Evolutionary conservation across 805 yeast genomes (phyloP).

Genomic region (Wickerhamiella lipophila): DNA sequence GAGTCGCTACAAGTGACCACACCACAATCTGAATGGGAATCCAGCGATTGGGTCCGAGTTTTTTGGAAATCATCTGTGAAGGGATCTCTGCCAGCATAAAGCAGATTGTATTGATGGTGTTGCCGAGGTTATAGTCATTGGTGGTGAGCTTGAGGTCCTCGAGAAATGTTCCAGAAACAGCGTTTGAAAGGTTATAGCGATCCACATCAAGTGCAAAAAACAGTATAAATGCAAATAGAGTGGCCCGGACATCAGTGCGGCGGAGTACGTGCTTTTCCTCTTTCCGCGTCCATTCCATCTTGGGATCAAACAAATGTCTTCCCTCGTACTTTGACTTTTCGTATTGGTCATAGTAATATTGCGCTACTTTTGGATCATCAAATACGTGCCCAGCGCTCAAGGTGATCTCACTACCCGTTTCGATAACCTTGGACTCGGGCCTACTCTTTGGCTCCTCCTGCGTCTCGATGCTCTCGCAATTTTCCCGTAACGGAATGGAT

Average conservation of each 20-base stretch:
- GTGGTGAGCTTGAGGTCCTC: conserved; percentile 15
- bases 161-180: conserved; percentile 23
- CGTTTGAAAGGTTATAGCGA: conserved; percentile 41
- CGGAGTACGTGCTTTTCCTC: conserved; percentile 31
- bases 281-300: conserved; percentile 18
- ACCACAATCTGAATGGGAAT: conserved; percentile 44
- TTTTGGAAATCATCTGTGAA: conserved; percentile 49
- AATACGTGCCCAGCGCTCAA: conserved; percentile 26
- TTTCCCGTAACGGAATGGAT: background rate
- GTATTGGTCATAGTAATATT: conserved; percentile 29
- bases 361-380: conserved; percentile 36
- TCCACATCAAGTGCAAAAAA: conserved; percentile 45
- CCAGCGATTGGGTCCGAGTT: conserved; percentile 50
- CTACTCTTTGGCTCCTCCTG: background rate
- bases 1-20: conserved; percentile 46
- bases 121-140: conserved; percentile 39
- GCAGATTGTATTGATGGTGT: conserved; percentile 36
- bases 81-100: conserved; percentile 52
- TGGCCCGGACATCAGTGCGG: conserved; percentile 41
- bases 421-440: background rate
- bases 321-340: conserved; percentile 37
- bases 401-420: background rate
- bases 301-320: conserved; percentile 30
- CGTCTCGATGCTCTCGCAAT: background rate
- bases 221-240: conserved; percentile 43